These are phyloP conservation scores for Aspergillus floridensis DNA, from an alignment of 2,329 filamentous ascomycete genomes.

Conservation along the genomic window DNA sequence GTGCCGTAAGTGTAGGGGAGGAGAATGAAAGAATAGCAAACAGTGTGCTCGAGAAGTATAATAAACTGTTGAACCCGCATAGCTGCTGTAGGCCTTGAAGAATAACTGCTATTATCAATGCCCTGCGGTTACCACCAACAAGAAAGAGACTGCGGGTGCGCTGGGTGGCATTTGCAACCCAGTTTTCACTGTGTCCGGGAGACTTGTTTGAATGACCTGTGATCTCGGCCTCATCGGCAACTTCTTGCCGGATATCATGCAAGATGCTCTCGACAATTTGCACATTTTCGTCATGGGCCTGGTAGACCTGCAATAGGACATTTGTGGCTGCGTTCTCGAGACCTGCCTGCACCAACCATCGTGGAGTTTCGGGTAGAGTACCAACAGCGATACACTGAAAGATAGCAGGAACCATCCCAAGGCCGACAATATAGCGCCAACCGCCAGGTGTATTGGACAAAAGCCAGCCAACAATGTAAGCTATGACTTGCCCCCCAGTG, in stretches of 20 bases:
- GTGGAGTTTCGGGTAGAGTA: constrained; percentile 81
- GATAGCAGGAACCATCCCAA: constrained; percentile 74
- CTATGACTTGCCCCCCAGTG: constrained; percentile 82
- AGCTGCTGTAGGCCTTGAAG: constrained; percentile 86
- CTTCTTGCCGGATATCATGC: constrained; percentile 69
- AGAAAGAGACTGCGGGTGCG: constrained; percentile 33
- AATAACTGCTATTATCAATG: constrained; percentile 79
- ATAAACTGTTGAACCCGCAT: constrained; percentile 85
- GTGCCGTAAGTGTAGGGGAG: constrained; percentile 73
- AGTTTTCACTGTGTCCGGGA: constrained; percentile 17
- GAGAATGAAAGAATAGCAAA: constrained; percentile 75
- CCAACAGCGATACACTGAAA: constrained; percentile 67
- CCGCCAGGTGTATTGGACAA: constrained; percentile 62
- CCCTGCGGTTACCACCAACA: constrained; percentile 57
- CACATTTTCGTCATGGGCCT: constrained; percentile 43
- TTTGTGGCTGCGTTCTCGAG: constrained; percentile 59
- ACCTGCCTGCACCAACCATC: constrained; percentile 76
- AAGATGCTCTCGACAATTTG: constrained; percentile 60
- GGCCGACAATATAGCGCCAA: constrained; percentile 90
- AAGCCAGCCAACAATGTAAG: constrained; percentile 78
- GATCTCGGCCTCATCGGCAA: constrained; percentile 64
- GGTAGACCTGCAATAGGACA: constrained; percentile 66
- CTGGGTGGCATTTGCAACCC: constrained; percentile 27
- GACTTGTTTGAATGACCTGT: constrained; percentile 21
- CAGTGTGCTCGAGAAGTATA: constrained; percentile 87